Percentiles rank a stretch among this genome's conserved stretches.
phyloP scores from a whole-genome alignment of 139 green algal species.

The Chlamydomonas applanata region DNA sequence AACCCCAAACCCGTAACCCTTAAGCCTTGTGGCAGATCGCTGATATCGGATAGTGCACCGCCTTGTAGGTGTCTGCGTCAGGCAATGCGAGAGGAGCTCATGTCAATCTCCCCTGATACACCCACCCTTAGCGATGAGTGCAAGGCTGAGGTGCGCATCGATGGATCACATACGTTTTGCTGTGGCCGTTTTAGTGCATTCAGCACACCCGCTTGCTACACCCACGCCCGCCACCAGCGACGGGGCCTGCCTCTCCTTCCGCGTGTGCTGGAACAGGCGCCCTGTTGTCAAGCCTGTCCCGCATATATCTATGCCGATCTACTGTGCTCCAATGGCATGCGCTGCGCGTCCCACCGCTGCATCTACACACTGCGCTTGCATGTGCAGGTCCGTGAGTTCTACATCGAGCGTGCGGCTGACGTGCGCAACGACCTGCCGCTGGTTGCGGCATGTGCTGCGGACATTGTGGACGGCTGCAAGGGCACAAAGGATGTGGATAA shows the following conservation, averaged over 20 bases:
- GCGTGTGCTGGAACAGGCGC: no score
- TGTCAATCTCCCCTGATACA: conserved; percentile 27
- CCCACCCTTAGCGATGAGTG: conserved; percentile 15
- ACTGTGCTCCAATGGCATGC: neutral
- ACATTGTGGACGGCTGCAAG: conserved; percentile 16
- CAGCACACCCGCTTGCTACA: no score
- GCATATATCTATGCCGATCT: no score
- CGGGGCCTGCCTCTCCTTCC: no score
- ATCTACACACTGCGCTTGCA: no score
- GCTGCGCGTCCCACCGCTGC: neutral
- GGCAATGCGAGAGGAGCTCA: conserved; percentile 16
- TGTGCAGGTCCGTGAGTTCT: conserved; percentile 21
- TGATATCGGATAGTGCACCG: no score
- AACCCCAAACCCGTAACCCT: no score
- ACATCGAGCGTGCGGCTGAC: conserved; percentile 17
- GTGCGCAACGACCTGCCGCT: conserved; percentile 24
- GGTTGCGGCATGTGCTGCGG: conserved; percentile 22
- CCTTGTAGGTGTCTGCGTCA: conserved; percentile 20
- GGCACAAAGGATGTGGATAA: neutral
- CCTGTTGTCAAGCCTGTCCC: no score
- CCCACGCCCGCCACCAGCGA: no score
- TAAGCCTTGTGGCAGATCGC: no score
- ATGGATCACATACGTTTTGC: no score
- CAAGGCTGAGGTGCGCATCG: conserved; percentile 13
- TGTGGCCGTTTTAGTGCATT: no score